Base-by-base conservation (phyloP, 768 basidiomycete species). In the Tylopilus felleus region DNA sequence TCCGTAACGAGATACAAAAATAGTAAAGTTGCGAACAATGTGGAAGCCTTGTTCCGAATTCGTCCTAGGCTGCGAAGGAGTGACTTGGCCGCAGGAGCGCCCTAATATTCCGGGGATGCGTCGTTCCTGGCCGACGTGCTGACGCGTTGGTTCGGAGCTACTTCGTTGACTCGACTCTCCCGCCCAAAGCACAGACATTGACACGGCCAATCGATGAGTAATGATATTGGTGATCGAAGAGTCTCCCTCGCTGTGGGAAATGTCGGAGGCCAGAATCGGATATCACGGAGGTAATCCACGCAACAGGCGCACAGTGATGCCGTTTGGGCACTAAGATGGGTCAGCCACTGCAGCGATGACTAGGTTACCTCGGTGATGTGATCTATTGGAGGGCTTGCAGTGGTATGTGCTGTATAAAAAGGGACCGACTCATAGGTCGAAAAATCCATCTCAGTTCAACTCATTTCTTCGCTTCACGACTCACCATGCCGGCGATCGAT, bases 281-380 rank as follows among this genome's bases (percentile, higher is more conserved):
- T 64, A 64, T 50, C 36, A 54, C 56, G 60, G 53, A 53, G 28
- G 52, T 55, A 61, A 59, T 56, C 56, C 59, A 59, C 48, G 60
- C 47, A 65, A 61, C 56, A 38, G 59, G 58, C 27, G 53, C 51
- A 47, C 19, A 55, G 38, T 65, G 55, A 71, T 72, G 71, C 65
- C 63, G 69, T 63, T 55, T 56, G 58, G 55, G 49, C 55, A 67
- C 49, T 51, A 60, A 52, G 53, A 59, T 59, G n/a, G n/a, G 41
- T 59, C 68, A 68, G 60, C 70, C 69, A 67, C 59, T 60, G 57
- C 61, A 63, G 58, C 56, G 66, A 51, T 59, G 69, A 65, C 66
- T 72, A 58, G 66, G 69, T 71, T 69, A 55, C 64, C 59, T 62
- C 35, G 63, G 59, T 68, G 64, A 71, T 71, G 56, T 60, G 60